Evolutionary conservation across 371 early-diverging fungal species (phyloP).

Genomic region (Mortierella sp.): DNA sequence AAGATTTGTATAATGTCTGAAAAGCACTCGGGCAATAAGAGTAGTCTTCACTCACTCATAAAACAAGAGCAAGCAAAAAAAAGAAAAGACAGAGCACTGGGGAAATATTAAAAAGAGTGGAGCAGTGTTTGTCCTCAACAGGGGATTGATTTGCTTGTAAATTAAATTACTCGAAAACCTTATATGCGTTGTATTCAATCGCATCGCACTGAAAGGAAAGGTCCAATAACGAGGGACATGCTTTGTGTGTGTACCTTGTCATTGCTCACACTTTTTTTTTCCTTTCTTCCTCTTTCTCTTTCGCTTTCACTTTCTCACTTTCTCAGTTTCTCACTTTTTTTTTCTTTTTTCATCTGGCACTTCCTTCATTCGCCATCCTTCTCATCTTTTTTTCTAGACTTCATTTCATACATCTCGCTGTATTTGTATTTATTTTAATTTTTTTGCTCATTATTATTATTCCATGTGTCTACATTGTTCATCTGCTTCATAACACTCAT

Average conservation of each 20-base stretch:
- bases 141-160: no score
- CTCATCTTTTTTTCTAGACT: not conserved
- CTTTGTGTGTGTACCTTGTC: not conserved
- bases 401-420: not conserved
- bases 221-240: not conserved
- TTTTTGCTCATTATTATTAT: no score
- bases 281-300: slow-evolving; percentile 5
- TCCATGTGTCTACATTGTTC: no score
- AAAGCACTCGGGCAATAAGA: no score
- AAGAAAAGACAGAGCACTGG: no score
- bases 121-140: no score
- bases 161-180: no score
- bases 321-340: not conserved
- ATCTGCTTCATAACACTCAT: not conserved
- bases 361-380: not conserved
- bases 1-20: no score
- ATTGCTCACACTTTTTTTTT: not conserved
- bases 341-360: not conserved
- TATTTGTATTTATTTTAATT: not conserved
- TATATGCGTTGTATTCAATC: not conserved
- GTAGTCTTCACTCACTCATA: no score
- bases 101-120: no score
- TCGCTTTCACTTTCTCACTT: not conserved
- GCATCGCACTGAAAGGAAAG: not conserved
- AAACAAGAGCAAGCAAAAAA: no score